phyloP scores from a whole-genome alignment of 2,329 filamentous ascomycete species.

The Fusarium annulatum region DNA sequence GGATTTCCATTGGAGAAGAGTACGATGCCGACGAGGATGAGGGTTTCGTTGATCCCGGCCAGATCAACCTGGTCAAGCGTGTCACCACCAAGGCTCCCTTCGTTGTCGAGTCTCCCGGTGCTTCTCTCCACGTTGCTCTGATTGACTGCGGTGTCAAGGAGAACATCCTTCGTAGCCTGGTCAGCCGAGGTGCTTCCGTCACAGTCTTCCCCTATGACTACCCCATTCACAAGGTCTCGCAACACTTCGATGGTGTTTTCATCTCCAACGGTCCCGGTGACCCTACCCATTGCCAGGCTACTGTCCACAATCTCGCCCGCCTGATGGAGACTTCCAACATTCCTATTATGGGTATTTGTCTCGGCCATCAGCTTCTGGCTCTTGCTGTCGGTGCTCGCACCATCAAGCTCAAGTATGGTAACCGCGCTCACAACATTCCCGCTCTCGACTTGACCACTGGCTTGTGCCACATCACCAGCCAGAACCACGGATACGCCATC shows the following conservation, averaged over 20 bases:
- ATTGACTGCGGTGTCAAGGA: slow-evolving; percentile 99
- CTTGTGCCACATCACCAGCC: slow-evolving; percentile 97
- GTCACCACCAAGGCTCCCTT: slow-evolving; percentile 99
- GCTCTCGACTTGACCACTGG: slow-evolving; percentile 94
- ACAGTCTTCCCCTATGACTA: slow-evolving; percentile 97
- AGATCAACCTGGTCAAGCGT: slow-evolving; percentile 95
- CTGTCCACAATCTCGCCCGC: slow-evolving; percentile 89
- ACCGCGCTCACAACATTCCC: slow-evolving; percentile 98
- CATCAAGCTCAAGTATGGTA: slow-evolving; percentile 99
- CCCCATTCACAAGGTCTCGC: slow-evolving; percentile 96
- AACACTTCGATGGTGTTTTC: slow-evolving; percentile 98
- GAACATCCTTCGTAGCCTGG: slow-evolving; percentile 96
- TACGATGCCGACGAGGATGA: slow-evolving; percentile 99
- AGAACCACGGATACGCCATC: slow-evolving; percentile 98
- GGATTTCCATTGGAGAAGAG: slow-evolving; percentile 95
- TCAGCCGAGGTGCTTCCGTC: slow-evolving; percentile 89
- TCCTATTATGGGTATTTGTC: slow-evolving; percentile 97
- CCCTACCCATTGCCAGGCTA: slow-evolving; percentile 94
- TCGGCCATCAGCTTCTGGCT: slow-evolving; percentile 95
- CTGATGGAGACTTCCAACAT: slow-evolving; percentile 92
- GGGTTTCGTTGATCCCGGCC: slow-evolving; percentile 92
- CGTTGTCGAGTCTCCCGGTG: slow-evolving; percentile 86
- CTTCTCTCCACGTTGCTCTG: slow-evolving; percentile 89
- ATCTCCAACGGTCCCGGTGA: slow-evolving; percentile 99
- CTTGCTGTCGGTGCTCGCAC: slow-evolving; percentile 89